Conservation (phyloP, 768 basidiomycete genomes). For the Jaapia argillacea region DNA sequence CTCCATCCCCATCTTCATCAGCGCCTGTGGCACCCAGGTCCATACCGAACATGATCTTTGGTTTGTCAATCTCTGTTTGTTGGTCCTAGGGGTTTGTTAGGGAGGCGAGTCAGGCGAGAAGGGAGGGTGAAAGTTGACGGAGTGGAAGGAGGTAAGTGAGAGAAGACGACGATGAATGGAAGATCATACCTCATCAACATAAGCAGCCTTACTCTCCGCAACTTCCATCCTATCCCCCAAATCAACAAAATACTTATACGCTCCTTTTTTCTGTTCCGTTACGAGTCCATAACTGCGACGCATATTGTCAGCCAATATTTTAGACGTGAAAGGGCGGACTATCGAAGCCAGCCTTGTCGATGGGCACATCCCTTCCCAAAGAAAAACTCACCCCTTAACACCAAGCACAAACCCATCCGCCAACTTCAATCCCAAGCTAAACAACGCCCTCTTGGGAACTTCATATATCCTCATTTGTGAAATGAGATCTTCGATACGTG, state of each 20-base stretch:
- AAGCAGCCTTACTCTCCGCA: constrained; percentile 57
- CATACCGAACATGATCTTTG: constrained; percentile 28
- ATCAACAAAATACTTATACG: constrained; percentile 77
- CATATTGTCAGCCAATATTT: constrained; percentile 6
- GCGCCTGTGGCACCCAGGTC: constrained; percentile 25
- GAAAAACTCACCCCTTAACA: constrained; percentile 73
- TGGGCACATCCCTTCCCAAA: too few species aligned
- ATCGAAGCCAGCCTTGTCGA: neutral
- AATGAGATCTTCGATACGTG: constrained; percentile 69
- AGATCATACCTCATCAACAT: constrained; percentile 61
- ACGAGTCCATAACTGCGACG: constrained; percentile 70
- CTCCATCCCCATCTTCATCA: constrained; percentile 18
- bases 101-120: too few species aligned
- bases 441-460: constrained; percentile 73
- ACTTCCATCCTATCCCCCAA: constrained; percentile 71
- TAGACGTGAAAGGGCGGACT: constrained; percentile 1
- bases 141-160: neutral
- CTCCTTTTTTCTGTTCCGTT: constrained; percentile 78
- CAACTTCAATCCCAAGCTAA: constrained; percentile 73
- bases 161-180: neutral
- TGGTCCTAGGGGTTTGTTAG: too few species aligned
- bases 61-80: constrained; percentile 25
- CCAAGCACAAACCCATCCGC: constrained; percentile 69
- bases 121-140: neutral
- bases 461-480: constrained; percentile 77